Percentiles rank a stretch among this genome's conserved stretches.
These are phyloP conservation scores for Moesziomyces aphidis DNA, from an alignment of 1,284 basidiomycete genomes.

Conservation along the genomic window DNA sequence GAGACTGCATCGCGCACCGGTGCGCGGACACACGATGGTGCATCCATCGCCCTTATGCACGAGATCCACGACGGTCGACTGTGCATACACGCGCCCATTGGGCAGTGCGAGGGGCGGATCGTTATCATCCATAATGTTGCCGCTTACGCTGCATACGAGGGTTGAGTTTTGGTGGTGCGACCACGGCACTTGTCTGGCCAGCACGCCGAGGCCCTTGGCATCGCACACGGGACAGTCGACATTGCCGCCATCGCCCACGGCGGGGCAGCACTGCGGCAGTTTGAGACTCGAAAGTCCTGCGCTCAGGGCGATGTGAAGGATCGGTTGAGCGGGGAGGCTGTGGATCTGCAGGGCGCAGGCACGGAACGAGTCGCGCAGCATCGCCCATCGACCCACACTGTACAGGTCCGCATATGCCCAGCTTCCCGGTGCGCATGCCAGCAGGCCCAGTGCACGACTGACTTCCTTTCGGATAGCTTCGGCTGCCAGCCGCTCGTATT, in stretches of 20 bases:
- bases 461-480: slow-evolving; percentile 31
- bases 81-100: slow-evolving; percentile 91
- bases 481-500: slow-evolving; percentile 31
- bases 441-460: slow-evolving; percentile 55
- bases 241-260: slow-evolving; percentile 6
- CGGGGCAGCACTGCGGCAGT: slow-evolving; percentile 52
- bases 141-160: slow-evolving; percentile 89
- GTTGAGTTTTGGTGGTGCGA: slow-evolving; percentile 95
- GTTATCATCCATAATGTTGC: slow-evolving; percentile 92
- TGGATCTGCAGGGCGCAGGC: slow-evolving; percentile 54
- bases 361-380: slow-evolving; percentile 49
- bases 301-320: slow-evolving; percentile 62
- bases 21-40: slow-evolving; percentile 83
- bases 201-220: slow-evolving; percentile 74
- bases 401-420: slow-evolving; percentile 61
- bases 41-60: slow-evolving; percentile 76
- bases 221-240: slow-evolving; percentile 91
- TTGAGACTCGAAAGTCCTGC: slow-evolving; percentile 61
- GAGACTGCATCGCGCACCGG: slow-evolving; percentile 77
- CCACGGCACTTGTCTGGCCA: slow-evolving; percentile 86
- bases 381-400: slow-evolving; percentile 30
- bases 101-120: slow-evolving; percentile 93
- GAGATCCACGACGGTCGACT: slow-evolving; percentile 84
- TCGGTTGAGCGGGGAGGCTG: slow-evolving; percentile 50
- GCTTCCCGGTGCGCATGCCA: slow-evolving; percentile 41